Evolutionary conservation across 192 early-diverging fungal species (phyloP), one percentile per base, ranked within the genome.

Genomic region (Diversispora eburnea): DNA sequence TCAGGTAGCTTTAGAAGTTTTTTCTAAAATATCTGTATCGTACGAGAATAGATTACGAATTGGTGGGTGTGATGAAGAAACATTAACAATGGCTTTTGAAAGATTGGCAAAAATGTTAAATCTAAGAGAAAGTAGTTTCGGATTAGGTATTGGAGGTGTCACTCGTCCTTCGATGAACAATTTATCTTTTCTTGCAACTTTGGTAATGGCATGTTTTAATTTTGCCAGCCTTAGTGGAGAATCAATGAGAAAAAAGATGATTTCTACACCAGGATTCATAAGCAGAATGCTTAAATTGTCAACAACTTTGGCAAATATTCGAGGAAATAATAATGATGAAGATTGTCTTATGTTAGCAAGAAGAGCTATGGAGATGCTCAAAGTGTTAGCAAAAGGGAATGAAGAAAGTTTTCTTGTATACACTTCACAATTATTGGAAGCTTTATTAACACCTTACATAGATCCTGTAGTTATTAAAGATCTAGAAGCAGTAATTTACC

Each of bases 1-100:
- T 19, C 81, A 85, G 63, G 73, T 88, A 22, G 88, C 90, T 3
- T 79, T 90, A 41, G 90, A 91, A 78, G 80, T 84, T 1, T 74
- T 85, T 67, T 83, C 86, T 10, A 90, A 90, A 73, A 68, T 91
- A 8, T 80, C 86, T 1, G 81, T 90, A 42, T 77, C 80, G 8
- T 81, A 84, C 58, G 85, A 87, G 3, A 90, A 90, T 71, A 9
- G 77, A 79, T 42, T 67, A 70, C 15, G 66, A 76, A 46, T 84
- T 78, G 80, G 25, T 61, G 39, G 82, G 76, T 84, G 19, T 70
- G 80, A 20, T 49, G 73, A 33, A 75, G 76, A 22, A 75, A 75
- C 63, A 76, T 75, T 82, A 70, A 64, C 68, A 17, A 58, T 54
- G 60, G 67, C 77, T 66, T 84, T 77, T 52, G 77, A 74, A 73